Evolutionary conservation across 768 basidiomycete genomes (phyloP), one percentile per base, ranked within the genome.

Genomic region (Podaxis sp.): DNA sequence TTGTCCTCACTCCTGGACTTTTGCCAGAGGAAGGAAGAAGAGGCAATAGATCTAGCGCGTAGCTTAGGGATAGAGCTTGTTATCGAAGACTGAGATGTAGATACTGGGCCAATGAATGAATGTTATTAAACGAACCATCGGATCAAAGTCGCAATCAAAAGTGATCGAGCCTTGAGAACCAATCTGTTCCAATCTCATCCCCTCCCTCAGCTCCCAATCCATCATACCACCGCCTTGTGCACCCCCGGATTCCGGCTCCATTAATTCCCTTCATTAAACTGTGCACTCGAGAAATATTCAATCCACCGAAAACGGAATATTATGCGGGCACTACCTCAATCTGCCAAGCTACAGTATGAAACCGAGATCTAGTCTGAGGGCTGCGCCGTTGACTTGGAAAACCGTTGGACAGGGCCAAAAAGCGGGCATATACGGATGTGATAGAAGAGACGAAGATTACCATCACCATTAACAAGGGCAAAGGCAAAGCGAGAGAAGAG

Each of bases 21-120:
- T 68, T 78, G 81, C 11, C 66, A 72, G 30, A 71, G 74, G 42
- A 86, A 84, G 68, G 84, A 84, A 69, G 68, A 73, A 11, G 71
- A 73, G 2, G 85, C 81, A 2, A 66, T 87, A 30, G 75, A 77
- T 44, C 68, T 74, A 44, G 88, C 89, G 8, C 77, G 76, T 6
- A 76, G 78, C 26, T 70, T 78, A 64, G 89, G 87, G 0, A 74
- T 88, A 22, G 82, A 87, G 52, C 70, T 89, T 33, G 77, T 84
- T 24, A 72, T 87, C 3, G 83, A 85, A 42, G 76, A 79, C 24
- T 70, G 63, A 67, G 44, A 30, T 53, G 24, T 3, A 19, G 12
- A 51, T 19, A 17, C 12, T 1, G 49, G 17, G 12, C 11, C 13
- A 7, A 6, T 28, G 36, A 59, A 12, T 44, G 56, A 26, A 30